Conservation (phyloP, 495 filamentous ascomycete genomes). For the Penicillium subrubescens region DNA sequence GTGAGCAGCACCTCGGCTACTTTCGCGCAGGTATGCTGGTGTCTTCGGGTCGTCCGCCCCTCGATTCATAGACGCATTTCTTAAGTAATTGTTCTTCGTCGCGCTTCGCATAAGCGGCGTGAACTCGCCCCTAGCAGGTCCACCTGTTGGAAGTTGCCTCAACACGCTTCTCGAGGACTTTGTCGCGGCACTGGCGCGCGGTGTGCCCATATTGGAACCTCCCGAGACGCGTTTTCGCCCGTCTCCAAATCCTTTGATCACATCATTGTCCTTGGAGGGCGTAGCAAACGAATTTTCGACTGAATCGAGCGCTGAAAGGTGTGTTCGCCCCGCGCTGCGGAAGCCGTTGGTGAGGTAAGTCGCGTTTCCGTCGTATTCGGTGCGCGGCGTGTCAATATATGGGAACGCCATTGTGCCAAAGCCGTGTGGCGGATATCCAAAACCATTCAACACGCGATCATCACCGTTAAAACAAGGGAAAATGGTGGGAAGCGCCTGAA, state of each 20-base stretch:
- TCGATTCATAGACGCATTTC: constrained; percentile 52
- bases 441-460: constrained; percentile 36
- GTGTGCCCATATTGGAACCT: constrained; percentile 65
- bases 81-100: constrained; percentile 73
- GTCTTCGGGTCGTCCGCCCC: constrained; percentile 63
- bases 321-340: constrained; percentile 47
- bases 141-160: constrained; percentile 61
- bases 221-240: constrained; percentile 53
- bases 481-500: constrained; percentile 16
- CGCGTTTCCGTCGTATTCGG: constrained; percentile 72
- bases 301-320: constrained; percentile 72
- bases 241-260: constrained; percentile 67
- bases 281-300: constrained; percentile 84
- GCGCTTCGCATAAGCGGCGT: constrained; percentile 92
- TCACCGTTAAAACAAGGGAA: constrained; percentile 22
- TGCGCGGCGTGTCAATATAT: constrained; percentile 78
- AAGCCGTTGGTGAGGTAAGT: constrained; percentile 69
- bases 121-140: constrained; percentile 74
- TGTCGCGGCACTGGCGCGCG: constrained; percentile 59
- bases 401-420: constrained; percentile 44
- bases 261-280: constrained; percentile 75
- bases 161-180: constrained; percentile 55
- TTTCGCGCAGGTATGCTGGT: constrained; percentile 64
- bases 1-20: constrained; percentile 61
- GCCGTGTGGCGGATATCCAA: constrained; percentile 13